These are phyloP conservation scores for Apiotrichum sp. DNA, from an alignment of 1,284 basidiomycete species.

Conservation along the genomic window DNA sequence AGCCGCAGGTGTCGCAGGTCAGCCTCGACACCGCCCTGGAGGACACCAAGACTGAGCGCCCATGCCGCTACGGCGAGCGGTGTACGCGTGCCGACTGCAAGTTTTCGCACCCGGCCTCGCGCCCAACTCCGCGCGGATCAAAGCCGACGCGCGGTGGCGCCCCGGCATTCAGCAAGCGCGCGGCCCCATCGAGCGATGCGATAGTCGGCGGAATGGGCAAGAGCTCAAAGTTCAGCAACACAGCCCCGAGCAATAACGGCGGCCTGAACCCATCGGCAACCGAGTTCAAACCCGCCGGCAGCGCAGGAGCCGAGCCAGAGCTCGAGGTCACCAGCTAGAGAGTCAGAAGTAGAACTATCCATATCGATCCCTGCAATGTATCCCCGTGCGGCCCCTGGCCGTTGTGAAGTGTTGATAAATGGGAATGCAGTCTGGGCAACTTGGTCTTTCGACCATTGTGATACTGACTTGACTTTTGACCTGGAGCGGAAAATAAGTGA, in stretches of 20 bases:
- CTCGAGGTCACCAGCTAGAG: constrained; percentile 16
- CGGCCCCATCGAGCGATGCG: constrained; percentile 1
- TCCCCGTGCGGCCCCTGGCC: no score
- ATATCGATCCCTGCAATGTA: no score
- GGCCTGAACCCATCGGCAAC: constrained; percentile 26
- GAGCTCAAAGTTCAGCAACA: constrained; percentile 31
- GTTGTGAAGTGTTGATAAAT: no score
- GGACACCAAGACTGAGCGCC: constrained; percentile 19
- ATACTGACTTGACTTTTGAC: no score
- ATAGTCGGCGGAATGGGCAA: constrained; percentile 24
- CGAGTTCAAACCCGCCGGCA: constrained; percentile 29
- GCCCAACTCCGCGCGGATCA: constrained; percentile 21
- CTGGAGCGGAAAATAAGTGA: no score
- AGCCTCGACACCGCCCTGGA: constrained; percentile 22
- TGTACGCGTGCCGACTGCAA: constrained; percentile 42
- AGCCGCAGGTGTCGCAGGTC: not conserved
- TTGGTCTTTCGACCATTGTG: no score
- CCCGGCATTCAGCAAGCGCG: not conserved
- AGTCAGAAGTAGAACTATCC: no score
- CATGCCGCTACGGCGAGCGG: constrained; percentile 38
- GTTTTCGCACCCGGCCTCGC: constrained; percentile 32
- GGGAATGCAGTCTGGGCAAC: no score
- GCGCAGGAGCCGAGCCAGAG: constrained; percentile 9
- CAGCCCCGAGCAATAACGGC: not conserved
- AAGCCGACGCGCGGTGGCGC: not conserved